Conservation (phyloP, 2,329 filamentous ascomycete genomes). For the Didymella pomorum region DNA sequence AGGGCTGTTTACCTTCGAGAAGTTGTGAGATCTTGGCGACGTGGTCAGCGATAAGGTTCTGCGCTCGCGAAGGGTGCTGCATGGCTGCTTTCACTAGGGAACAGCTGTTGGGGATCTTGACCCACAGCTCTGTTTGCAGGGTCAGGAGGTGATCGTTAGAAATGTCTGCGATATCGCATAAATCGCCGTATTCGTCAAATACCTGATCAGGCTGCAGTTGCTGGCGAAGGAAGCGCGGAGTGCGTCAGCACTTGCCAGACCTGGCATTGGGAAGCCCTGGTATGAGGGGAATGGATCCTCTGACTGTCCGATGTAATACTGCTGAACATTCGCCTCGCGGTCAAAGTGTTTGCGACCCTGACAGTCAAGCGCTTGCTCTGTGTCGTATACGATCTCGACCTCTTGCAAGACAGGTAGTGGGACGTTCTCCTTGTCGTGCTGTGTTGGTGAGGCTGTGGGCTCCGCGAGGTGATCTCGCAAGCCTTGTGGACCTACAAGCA, state of each 20-base stretch:
- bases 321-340: neutral
- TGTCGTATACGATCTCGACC: neutral
- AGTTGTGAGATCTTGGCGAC: conserved; percentile 4
- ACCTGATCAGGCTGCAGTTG: conserved; percentile 2
- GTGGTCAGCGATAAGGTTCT: neutral
- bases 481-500: neutral
- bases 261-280: conserved; percentile 5
- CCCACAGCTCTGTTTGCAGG: conserved; percentile 12
- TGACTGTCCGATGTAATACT: neutral
- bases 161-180: neutral
- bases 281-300: neutral
- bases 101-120: neutral
- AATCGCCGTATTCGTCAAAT: neutral
- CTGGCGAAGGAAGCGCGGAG: conserved; percentile 7
- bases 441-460: neutral
- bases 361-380: neutral
- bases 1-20: neutral
- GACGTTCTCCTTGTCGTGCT: neutral
- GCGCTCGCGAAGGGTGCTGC: neutral
- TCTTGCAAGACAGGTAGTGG: neutral
- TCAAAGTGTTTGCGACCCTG: conserved; percentile 2
- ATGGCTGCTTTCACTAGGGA: neutral
- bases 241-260: conserved; percentile 3
- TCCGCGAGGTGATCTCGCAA: neutral
- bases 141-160: conserved; percentile 2